These are phyloP conservation scores for Theobroma cacao DNA, from an alignment of 345 rosid species.

Conservation along the genomic window DNA sequence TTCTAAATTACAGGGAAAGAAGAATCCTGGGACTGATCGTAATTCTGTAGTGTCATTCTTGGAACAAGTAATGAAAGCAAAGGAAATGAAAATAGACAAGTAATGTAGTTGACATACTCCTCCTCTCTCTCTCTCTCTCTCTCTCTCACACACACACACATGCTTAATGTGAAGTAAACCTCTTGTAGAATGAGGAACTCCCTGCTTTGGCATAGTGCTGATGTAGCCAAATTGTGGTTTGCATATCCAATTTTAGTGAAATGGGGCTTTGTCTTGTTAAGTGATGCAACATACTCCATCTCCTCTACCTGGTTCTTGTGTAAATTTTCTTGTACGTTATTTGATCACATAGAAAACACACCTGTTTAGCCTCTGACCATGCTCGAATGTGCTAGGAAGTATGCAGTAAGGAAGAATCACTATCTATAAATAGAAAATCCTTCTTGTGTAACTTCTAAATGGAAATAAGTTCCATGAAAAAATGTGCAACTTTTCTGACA, in stretches of 20 bases:
- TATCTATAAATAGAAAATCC: not conserved
- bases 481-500: not conserved
- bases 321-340: not conserved
- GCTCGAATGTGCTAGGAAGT: not conserved
- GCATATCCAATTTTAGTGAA: not conserved
- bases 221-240: not conserved
- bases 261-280: not conserved
- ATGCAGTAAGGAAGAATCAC: not conserved
- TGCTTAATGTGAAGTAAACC: not conserved
- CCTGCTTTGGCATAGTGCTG: not conserved
- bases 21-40: conserved; percentile 79
- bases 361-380: not conserved
- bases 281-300: not conserved
- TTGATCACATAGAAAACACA: not conserved
- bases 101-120: conserved; percentile 23
- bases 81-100: conserved; percentile 94
- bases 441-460: not conserved
- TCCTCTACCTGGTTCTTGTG: not conserved
- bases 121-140: not conserved
- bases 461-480: not conserved
- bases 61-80: conserved; percentile 56
- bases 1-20: conserved; percentile 74
- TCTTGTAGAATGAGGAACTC: not conserved
- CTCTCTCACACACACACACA: not conserved
- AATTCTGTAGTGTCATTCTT: conserved; percentile 58